A percentile compares a stretch with the other conserved stretches of the same genome.
Conservation (phyloP, 1,139 yeast genomes). For the Taiozyma sp. region DNA sequence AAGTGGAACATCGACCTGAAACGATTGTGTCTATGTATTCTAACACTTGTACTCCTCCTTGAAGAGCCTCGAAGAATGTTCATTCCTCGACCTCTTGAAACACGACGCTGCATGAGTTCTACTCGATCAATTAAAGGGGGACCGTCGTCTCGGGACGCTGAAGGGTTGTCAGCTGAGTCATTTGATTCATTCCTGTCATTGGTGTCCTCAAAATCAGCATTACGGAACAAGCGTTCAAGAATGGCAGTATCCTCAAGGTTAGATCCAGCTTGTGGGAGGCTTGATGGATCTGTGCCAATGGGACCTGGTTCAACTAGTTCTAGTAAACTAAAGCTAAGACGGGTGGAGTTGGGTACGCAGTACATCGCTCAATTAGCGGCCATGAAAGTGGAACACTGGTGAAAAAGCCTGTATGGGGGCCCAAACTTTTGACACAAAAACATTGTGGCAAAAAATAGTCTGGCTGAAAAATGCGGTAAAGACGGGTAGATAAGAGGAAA, state of each 20-base stretch:
- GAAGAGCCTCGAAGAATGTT: neutral
- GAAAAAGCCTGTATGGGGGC: neutral
- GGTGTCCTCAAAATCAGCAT: neutral
- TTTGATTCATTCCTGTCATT: neutral
- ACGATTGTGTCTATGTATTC: neutral
- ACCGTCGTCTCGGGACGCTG: neutral
- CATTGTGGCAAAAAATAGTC: neutral
- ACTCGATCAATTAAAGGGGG: neutral
- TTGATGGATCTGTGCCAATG: neutral
- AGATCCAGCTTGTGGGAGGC: neutral
- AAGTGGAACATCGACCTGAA: neutral
- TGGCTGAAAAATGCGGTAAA: neutral
- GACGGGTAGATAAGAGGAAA: neutral
- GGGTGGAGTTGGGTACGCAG: neutral
- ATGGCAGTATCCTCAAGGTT: neutral
- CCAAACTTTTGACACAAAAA: neutral
- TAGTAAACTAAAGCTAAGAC: neutral
- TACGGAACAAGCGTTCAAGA: neutral
- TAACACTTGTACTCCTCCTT: neutral
- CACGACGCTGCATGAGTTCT: neutral
- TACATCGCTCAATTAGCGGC: neutral
- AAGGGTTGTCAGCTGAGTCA: neutral
- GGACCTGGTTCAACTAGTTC: neutral
- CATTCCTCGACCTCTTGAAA: neutral
- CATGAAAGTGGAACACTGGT: neutral